Percentiles rank a stretch among this genome's conserved stretches.
These are phyloP conservation scores for Leptomonas seymouri DNA, from an alignment of 208 protist genomes.

Conservation along the genomic window DNA sequence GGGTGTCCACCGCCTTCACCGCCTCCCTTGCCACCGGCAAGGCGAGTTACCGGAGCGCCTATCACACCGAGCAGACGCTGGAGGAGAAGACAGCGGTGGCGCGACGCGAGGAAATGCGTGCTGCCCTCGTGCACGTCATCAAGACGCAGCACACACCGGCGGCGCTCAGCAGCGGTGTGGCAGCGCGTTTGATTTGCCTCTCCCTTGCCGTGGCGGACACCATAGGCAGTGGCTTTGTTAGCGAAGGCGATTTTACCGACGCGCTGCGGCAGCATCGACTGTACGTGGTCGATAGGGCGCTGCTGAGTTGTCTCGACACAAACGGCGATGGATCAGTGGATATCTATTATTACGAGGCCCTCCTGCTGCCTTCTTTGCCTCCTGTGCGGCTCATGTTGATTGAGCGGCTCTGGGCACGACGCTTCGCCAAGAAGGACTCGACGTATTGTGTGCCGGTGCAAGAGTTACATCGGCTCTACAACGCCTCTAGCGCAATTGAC, in stretches of 20 bases:
- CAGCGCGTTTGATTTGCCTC: constrained; percentile 41
- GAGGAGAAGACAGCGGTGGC: constrained; percentile 54
- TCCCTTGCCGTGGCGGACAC: constrained; percentile 43
- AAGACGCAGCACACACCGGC: constrained; percentile 40
- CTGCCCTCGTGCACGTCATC: constrained; percentile 49
- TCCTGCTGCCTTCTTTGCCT: constrained; percentile 55
- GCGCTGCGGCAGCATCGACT: constrained; percentile 66
- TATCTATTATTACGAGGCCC: constrained; percentile 60
- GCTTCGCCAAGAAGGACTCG: constrained; percentile 60
- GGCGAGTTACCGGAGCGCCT: constrained; percentile 28
- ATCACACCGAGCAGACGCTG: constrained; percentile 49
- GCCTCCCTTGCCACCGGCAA: constrained; percentile 15
- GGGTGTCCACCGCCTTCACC: constrained; percentile 34
- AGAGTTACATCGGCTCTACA: constrained; percentile 60
- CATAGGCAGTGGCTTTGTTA: constrained; percentile 47
- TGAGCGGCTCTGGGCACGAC: constrained; percentile 67
- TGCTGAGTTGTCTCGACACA: constrained; percentile 68
- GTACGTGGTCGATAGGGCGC: constrained; percentile 54
- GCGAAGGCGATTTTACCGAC: constrained; percentile 40
- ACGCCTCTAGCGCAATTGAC: constrained; percentile 61
- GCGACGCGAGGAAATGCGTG: constrained; percentile 30
- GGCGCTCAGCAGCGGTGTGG: constrained; percentile 39
- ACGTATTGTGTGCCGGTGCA: constrained; percentile 55
- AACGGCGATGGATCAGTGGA: constrained; percentile 78
- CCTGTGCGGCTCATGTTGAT: constrained; percentile 72